Evolutionary conservation across 2,329 filamentous ascomycete genomes (phyloP).

Genomic region (Didymella exigua): DNA sequence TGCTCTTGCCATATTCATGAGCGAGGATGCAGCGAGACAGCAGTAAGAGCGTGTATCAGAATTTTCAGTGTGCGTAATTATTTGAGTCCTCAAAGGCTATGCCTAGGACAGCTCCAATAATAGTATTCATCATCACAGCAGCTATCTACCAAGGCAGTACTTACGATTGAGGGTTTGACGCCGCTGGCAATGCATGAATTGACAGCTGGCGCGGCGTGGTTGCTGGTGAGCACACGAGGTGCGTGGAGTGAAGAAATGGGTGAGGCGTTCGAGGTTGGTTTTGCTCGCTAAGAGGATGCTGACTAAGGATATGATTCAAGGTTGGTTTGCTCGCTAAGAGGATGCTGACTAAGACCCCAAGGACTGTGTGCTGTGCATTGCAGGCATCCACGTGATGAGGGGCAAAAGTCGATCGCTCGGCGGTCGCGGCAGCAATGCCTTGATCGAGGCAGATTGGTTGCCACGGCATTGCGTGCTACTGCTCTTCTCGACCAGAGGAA

Average conservation of each 20-base stretch:
- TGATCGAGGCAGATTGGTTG: slow-evolving; percentile 8
- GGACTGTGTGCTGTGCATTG: too few species aligned
- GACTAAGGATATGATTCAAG: slow-evolving; percentile 6
- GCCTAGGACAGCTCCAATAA: slow-evolving; percentile 81
- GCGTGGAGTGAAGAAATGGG: background rate
- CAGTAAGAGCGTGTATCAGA: slow-evolving; percentile 40
- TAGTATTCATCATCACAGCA: slow-evolving; percentile 60
- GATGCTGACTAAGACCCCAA: slow-evolving; percentile 9
- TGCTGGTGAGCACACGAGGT: background rate
- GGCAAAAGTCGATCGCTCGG: background rate
- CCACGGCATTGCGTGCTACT: background rate
- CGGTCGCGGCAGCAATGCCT: background rate
- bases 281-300: slow-evolving; percentile 4
- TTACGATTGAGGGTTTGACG: slow-evolving; percentile 16
- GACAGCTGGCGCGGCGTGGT: slow-evolving; percentile 3
- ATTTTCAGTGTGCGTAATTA: slow-evolving; percentile 52
- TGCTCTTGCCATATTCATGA: slow-evolving; percentile 5
- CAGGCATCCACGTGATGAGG: background rate
- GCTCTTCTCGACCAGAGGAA: slow-evolving; percentile 11
- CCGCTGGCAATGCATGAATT: slow-evolving; percentile 12
- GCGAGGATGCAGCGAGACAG: background rate
- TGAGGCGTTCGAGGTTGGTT: background rate
- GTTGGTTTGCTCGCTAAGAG: slow-evolving; percentile 4
- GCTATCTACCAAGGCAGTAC: slow-evolving; percentile 15
- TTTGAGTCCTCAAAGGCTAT: slow-evolving; percentile 58